phyloP scores from a whole-genome alignment of 2,329 filamentous ascomycete genomes.

The Phialophora chinensis region DNA sequence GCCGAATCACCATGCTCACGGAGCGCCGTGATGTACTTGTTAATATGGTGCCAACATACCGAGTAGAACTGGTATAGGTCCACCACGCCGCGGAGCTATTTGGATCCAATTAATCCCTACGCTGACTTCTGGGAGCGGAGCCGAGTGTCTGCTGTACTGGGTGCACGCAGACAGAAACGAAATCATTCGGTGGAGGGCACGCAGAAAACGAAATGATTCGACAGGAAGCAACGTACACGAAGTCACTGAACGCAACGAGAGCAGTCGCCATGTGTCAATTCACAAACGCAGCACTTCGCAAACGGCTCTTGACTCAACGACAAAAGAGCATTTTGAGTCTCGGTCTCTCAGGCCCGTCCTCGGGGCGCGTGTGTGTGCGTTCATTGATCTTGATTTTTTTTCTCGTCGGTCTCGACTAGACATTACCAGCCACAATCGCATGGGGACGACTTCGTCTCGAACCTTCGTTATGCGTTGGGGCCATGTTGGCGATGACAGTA shows the following conservation, averaged over 20 bases:
- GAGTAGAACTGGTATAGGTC: too few species aligned
- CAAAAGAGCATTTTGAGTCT: neutral
- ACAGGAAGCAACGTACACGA: neutral
- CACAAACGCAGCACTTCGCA: neutral
- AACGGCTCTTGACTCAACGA: neutral
- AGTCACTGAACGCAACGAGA: neutral
- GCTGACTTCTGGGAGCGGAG: neutral
- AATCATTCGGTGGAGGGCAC: too few species aligned
- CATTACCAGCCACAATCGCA: constrained; percentile 1
- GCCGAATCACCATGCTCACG: too few species aligned
- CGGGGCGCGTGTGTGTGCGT: neutral
- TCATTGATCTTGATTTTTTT: constrained; percentile 2
- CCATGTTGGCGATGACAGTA: neutral
- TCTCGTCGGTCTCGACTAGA: constrained; percentile 1
- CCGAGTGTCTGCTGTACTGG: too few species aligned
- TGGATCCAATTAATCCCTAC: too few species aligned
- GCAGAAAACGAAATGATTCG: neutral
- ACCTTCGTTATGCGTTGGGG: neutral
- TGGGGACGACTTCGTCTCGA: constrained; percentile 3
- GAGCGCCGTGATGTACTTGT: too few species aligned
- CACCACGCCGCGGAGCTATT: too few species aligned
- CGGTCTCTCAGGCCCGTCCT: neutral
- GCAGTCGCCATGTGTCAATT: neutral
- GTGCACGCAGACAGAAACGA: neutral
- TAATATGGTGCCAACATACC: too few species aligned